Evolutionary conservation across 2,329 filamentous ascomycete genomes (phyloP), one percentile per base, ranked within the genome.

Genomic region (Botrytis galanthina): DNA sequence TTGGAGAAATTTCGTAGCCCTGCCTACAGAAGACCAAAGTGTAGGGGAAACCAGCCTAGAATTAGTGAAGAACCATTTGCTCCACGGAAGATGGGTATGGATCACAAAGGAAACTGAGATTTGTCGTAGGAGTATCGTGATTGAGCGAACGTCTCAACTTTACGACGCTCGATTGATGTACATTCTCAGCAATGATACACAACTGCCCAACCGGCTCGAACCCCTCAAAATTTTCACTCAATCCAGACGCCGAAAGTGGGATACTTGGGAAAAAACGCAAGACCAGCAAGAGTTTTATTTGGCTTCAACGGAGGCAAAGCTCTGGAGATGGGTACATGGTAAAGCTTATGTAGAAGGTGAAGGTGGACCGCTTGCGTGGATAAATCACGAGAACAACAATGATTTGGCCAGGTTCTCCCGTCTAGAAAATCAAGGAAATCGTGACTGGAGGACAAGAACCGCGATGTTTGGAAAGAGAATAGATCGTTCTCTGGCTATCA

Each of bases 41-140:
- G 18, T 22, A 29, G 64, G 64, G n/a, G 35, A 20, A 26, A 57
- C 48, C 7, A 12, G 48, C 5, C 32, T 57, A 10, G 48, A 69
- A 20, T 57, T 69, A 51, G 48, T 69, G 20, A 69, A 57, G 26
- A 57, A 57, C 39, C 66, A 69, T 44, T 69, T 69, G 26, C 39
- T 69, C 35, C n/a, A 68, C 54, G 66, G 66, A 69, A 57, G 66
- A 32, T 69, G 66, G 66, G 48, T 69, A 42, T 69, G 66, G 66
- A 69, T 69, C 66, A 69, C 66, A 26, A 57, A 59, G 37, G n/a
- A 42, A 44, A n/a, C 10, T 22, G 48, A n/a, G 16, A n/a, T 32
- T 9, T 69, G n/a, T 59, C 66, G 66, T 12, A 57, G 66, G 26
- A 69, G 51, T 18, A 57, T 69, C 66, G 54, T 69, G 48, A 14